phyloP scores from a whole-genome alignment of 257 asterid species.

The Rauvolfia tetraphylla region DNA sequence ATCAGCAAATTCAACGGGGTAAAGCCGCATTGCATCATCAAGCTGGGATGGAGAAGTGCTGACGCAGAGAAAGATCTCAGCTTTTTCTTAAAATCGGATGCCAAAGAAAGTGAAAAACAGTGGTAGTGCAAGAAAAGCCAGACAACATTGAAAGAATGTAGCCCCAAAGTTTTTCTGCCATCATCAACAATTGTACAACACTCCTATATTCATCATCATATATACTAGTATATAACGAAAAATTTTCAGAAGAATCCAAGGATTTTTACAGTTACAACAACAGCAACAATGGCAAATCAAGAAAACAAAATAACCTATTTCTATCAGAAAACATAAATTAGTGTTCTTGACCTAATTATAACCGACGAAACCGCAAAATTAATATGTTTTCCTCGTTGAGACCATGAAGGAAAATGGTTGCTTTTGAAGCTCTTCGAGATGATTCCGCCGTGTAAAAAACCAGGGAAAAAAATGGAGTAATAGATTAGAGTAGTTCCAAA shows the following conservation, averaged over 20 bases:
- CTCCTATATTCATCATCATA: conserved; percentile 15
- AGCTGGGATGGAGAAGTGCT: too few relatives aligned
- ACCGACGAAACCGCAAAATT: conserved; percentile 26
- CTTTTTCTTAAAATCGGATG: too few relatives aligned
- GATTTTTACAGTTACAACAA: conserved; percentile 37
- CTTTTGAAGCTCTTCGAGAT: conserved; percentile 19
- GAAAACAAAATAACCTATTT: conserved; percentile 14
- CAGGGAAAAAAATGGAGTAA: conserved; percentile 5
- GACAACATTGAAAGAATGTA: not conserved
- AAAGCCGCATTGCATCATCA: too few relatives aligned
- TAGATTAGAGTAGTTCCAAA: conserved; percentile 21
- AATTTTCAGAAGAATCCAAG: conserved; percentile 14
- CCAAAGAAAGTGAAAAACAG: not conserved
- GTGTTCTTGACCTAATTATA: conserved; percentile 21
- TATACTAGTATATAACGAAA: not conserved
- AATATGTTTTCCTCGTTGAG: conserved; percentile 21
- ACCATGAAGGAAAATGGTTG: conserved; percentile 35
- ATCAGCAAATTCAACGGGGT: too few relatives aligned
- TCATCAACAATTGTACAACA: conserved; percentile 10
- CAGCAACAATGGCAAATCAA: conserved; percentile 24
- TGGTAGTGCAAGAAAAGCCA: not conserved
- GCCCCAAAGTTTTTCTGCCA: not conserved
- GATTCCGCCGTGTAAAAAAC: conserved; percentile 29
- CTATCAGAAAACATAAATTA: conserved; percentile 10
- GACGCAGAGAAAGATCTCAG: too few relatives aligned